These are phyloP conservation scores for Phoma sp. DNA, from an alignment of 2,329 filamentous ascomycete genomes.

Conservation along the genomic window DNA sequence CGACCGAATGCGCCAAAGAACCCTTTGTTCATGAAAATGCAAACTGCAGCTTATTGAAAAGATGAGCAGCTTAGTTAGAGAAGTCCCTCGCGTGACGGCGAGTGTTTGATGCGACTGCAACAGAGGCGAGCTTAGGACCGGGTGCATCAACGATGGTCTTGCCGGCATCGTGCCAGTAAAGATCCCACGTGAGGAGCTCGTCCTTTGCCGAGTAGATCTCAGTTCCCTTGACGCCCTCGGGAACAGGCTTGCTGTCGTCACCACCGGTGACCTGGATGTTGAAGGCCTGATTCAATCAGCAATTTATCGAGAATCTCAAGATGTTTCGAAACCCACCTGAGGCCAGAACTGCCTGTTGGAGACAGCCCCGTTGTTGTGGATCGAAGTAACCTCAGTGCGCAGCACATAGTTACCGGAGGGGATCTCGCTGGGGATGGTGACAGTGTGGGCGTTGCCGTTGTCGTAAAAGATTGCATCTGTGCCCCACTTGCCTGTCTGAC, in stretches of 20 bases:
- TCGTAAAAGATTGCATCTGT: slow-evolving; percentile 47
- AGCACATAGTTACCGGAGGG: slow-evolving; percentile 47
- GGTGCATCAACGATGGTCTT: slow-evolving; percentile 32
- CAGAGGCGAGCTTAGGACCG: slow-evolving; percentile 32
- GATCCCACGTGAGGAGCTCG: slow-evolving; percentile 36
- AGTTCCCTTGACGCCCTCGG: slow-evolving; percentile 39
- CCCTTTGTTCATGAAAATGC: slow-evolving; percentile 3
- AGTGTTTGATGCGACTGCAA: slow-evolving; percentile 19
- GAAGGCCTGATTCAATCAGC: no score
- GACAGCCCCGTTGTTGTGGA: slow-evolving; percentile 46
- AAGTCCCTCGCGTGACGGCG: slow-evolving; percentile 39
- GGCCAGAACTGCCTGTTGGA: slow-evolving; percentile 46
- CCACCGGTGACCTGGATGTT: slow-evolving; percentile 45
- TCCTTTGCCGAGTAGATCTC: slow-evolving; percentile 39
- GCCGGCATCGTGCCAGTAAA: slow-evolving; percentile 41
- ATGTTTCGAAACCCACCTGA: no score
- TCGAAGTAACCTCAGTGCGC: slow-evolving; percentile 44
- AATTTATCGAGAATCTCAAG: no score
- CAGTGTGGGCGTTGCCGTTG: slow-evolving; percentile 39
- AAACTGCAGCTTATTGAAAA: neutral
- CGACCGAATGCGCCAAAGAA: slow-evolving; percentile 6
- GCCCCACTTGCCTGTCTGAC: slow-evolving; percentile 41
- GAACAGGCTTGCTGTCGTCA: slow-evolving; percentile 32
- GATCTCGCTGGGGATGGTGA: slow-evolving; percentile 43
- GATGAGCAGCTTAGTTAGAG: slow-evolving; percentile 24